Base-by-base conservation (phyloP, 345 rosid species). In the Eucalyptus tenuipes region DNA sequence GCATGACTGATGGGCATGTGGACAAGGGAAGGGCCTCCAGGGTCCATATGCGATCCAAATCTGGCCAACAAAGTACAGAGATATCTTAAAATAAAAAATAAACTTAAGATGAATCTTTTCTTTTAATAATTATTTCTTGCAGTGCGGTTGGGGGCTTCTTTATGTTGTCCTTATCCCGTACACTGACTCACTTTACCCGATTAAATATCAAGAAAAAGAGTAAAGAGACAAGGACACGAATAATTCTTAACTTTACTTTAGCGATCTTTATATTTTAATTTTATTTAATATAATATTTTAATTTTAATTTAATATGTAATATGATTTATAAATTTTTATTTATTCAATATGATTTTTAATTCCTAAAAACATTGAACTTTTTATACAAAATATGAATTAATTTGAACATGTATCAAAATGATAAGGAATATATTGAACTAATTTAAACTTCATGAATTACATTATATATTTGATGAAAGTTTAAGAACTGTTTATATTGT, bases 341-440 rank as follows among this genome's bases (percentile, higher is more conserved):
- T 55, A 55, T 55, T 55, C 1, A 24, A 55, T 55, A 22, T 55
- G 0, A 55, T 55, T 55, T 55, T 55, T 52, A 52, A 52, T 7
- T 52, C 25, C 10, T 52, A 52, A 52, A 52, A 52, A 18, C 0
- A 55, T 55, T 10, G 3, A 22, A 55, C 1, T 1, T 55, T 22
- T 24, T 12, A 22, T 24, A 9, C 0, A 10, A 10, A 22, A 8
- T 22, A 55, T 55, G 29, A 24, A 2, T 24, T 24, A 24, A 55
- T 22, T 2, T 24, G 61, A 24, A 55, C 1, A 10, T 24, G 1
- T 0, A 55, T 52, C 13, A 8, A 55, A 24, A 55, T 22, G 13
- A 22, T 22, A 55, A 24, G 5, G 5, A 55, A 22, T 24, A 22
- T 10, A 55, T 4, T 2, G 6, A 55, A 55, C 0, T 9, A 10